Base-by-base conservation (phyloP, 2,329 filamentous ascomycete species). In the Metarhizium anisopliae region DNA sequence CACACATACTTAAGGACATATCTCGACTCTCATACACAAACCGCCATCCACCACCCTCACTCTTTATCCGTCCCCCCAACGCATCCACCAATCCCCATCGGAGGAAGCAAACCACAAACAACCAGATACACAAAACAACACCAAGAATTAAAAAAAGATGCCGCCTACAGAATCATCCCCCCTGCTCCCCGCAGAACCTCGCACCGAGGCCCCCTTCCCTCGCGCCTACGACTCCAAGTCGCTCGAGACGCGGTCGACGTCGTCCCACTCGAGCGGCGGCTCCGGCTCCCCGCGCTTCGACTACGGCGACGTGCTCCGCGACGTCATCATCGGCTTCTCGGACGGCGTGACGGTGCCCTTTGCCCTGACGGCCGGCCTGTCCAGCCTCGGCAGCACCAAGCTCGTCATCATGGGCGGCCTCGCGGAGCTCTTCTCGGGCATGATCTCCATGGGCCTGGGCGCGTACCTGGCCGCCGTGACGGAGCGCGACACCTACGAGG, bases 271-370 rank as follows among this genome's bases (percentile, higher is more conserved):
- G 54, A 42, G 35, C 56, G 56, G 25, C 25, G 25, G 25, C 25
- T 25, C 25, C 25, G 25, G 52, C 51, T 47, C 55, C 53, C 53
- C 57, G 11, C 62, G 68, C 57, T 61, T 67, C 53, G 69, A 72
- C 62, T 67, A 76, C 61, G 69, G 69, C 58, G 71, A 74, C 55
- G 64, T 82, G 53, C 70, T 85, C 16, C 77, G 80, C 50, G 84
- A 89, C 68, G 77, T 84, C 59, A 90, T 88, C 58, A 85, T 92
- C 61, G 88, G 88, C 54, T 84, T 91, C 62, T 85, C 87, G 0
- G 88, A 92, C 65, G 88, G 88, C 16, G 77, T 92, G 62, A 92
- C 88, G 0, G 88, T 92, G 0, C 88, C 88, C 0, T 92, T 92
- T 62, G 88, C 88, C 16, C 75, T 92, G 42, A 90, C 86, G 0